Base-by-base conservation (phyloP, 768 basidiomycete species). In the Hortiboletus campestris region DNA sequence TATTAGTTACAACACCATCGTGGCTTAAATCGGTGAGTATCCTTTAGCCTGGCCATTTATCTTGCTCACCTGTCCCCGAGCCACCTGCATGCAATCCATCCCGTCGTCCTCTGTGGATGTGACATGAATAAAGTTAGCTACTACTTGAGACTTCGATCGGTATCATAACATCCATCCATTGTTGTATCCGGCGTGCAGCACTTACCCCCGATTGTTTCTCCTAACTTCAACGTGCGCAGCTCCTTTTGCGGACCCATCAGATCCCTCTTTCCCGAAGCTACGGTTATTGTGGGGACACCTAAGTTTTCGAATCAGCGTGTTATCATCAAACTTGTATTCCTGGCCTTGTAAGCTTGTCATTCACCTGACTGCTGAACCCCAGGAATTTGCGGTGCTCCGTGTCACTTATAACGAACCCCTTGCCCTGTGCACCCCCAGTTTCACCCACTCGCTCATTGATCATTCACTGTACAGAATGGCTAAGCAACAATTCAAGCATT, bases 401-500 rank as follows among this genome's bases (percentile, higher is more conserved):
- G 28, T 51, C 25, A 49, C 51, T 20, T 49, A 47, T 44, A 44
- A 9, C 11, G 22, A 22, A 32, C 20, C 25, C 13, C 42, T 16
- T 10, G 32, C 17, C 34, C 22, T 16, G 6, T 16, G 11, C 16
- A 44, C 48, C 31, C 35, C 35, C 45, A 19, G n/a, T 38, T 35
- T 41, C 46, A n/a, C 41, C 11, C 4, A 2, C 8, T 25, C 19
- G 13, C 20, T 40, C 13, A 5, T 35, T 34, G 28, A 46, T 35
- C 22, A 34, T 20, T 4, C 6, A 39, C 19, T 25, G 11, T 17
- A 43, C 39, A 46, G 51, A 31, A 49, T 46, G 47, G 25, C n/a
- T 42, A 22, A 34, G 22, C 31, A 45, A 29, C 31, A 53, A 11
- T 41, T 46, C 35, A 20, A 25, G 31, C n/a, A 74, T 59, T 69